Conservation (phyloP, 1,284 basidiomycete genomes). For the Dichomitus squalens region DNA sequence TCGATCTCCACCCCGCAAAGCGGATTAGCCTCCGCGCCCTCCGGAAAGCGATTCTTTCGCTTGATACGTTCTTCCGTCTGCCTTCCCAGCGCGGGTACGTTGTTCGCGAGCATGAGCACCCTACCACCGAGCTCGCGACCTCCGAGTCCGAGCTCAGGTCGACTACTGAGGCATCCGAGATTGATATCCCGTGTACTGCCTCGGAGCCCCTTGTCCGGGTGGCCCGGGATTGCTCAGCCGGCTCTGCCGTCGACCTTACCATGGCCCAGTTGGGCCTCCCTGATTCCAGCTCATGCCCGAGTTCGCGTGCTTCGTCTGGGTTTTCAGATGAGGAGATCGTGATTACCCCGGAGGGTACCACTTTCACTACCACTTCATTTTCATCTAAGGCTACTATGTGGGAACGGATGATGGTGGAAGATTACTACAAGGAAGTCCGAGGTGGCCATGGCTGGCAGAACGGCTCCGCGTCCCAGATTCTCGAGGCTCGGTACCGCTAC, state of each 20-base stretch:
- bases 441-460: background rate
- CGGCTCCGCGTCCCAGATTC: background rate
- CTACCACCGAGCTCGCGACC: too few relatives aligned
- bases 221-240: background rate
- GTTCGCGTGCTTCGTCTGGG: background rate
- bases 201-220: background rate
- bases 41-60: slow-evolving; percentile 29
- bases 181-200: background rate
- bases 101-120: too few relatives aligned
- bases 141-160: background rate
- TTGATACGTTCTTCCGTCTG: too few relatives aligned
- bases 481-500: background rate
- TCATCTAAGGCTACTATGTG: too few relatives aligned
- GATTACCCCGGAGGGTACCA: background rate
- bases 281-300: background rate
- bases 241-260: background rate
- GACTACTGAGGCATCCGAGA: background rate
- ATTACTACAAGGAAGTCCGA: background rate
- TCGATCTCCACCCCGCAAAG: slow-evolving; percentile 49
- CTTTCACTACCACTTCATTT: background rate
- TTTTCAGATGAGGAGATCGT: background rate
- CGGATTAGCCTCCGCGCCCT: slow-evolving; percentile 64
- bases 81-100: too few relatives aligned
- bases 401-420: background rate
- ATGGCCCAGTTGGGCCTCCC: background rate